These are phyloP conservation scores for Mycena citricolor DNA, from an alignment of 1,284 basidiomycete genomes.

Conservation along the genomic window DNA sequence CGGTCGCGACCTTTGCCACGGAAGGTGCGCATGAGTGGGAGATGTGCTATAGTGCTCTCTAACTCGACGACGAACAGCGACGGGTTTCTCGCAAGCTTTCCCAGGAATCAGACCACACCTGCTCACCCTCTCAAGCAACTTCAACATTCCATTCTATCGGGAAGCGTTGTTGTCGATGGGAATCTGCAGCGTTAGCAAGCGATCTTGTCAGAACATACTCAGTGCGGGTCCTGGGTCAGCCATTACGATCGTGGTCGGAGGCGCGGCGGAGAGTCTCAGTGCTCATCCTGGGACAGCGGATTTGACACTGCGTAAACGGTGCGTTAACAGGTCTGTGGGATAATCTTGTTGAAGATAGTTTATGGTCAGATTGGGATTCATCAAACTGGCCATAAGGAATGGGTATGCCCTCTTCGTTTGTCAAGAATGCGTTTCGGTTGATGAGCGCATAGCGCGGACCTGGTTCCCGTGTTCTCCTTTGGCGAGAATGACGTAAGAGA, in stretches of 20 bases:
- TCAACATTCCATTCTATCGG: conserved; percentile 90
- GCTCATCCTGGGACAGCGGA: conserved; percentile 96
- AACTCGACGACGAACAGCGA: conserved; percentile 71
- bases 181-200: conserved; percentile 89
- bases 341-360: neutral
- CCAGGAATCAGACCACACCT: conserved; percentile 93
- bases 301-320: conserved; percentile 83
- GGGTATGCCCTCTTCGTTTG: conserved; percentile 52
- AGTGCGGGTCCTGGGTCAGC: conserved; percentile 68
- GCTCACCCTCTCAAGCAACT: conserved; percentile 89
- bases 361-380: conserved; percentile 75
- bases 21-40: conserved; percentile 55
- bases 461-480: conserved; percentile 95
- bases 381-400: conserved; percentile 93
- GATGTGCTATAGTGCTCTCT: neutral
- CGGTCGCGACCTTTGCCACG: conserved; percentile 90
- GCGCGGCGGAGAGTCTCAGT: conserved; percentile 91
- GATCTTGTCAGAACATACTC: conserved; percentile 89
- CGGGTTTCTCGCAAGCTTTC: conserved; percentile 88
- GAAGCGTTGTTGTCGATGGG: conserved; percentile 87
- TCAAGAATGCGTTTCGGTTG: conserved; percentile 3
- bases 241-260: conserved; percentile 96
- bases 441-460: conserved; percentile 66
- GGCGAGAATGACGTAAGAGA: conserved; percentile 92
- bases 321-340: conserved; percentile 22